phyloP scores from a whole-genome alignment of 345 rosid genomes.

The Dipteronia sinensis region DNA sequence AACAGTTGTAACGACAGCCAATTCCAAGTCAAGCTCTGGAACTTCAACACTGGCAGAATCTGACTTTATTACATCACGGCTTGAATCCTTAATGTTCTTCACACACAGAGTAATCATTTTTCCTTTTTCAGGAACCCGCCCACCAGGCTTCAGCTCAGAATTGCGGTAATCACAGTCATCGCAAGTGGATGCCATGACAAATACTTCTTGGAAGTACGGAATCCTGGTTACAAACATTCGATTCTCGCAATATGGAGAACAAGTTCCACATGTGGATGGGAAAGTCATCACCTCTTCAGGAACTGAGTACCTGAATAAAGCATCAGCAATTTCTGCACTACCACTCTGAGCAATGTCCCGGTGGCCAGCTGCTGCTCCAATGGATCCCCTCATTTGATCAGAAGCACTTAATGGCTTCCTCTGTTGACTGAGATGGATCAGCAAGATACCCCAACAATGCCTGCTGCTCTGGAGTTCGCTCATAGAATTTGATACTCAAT shows the following conservation, averaged over 20 bases:
- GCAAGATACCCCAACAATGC: constrained; percentile 69
- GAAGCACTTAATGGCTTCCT: constrained; percentile 29
- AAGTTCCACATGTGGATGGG: constrained; percentile 60
- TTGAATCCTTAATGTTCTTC: constrained; percentile 58
- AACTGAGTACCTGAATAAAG: constrained; percentile 72
- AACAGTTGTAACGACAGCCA: constrained; percentile 82
- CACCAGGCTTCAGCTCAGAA: constrained; percentile 97
- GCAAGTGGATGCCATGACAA: constrained; percentile 95
- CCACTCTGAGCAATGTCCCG: constrained; percentile 88
- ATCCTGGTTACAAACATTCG: constrained; percentile 68
- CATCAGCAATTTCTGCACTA: constrained; percentile 74
- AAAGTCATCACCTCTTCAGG: constrained; percentile 91
- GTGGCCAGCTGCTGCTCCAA: constrained; percentile 86
- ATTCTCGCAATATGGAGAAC: constrained; percentile 51
- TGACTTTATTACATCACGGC: constrained; percentile 91
- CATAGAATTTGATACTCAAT: constrained; percentile 83
- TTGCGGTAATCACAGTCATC: constrained; percentile 90
- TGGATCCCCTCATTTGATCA: constrained; percentile 51
- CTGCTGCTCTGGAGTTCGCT: constrained; percentile 88
- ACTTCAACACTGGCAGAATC: constrained; percentile 80
- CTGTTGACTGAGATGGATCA: constrained; percentile 50
- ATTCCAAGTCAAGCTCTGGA: constrained; percentile 91
- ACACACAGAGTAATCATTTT: constrained; percentile 67
- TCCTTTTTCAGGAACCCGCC: constrained; percentile 82
- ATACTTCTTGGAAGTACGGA: constrained; percentile 97